phyloP scores from a whole-genome alignment of 106 monocot species.

The Agapanthus africanus region DNA sequence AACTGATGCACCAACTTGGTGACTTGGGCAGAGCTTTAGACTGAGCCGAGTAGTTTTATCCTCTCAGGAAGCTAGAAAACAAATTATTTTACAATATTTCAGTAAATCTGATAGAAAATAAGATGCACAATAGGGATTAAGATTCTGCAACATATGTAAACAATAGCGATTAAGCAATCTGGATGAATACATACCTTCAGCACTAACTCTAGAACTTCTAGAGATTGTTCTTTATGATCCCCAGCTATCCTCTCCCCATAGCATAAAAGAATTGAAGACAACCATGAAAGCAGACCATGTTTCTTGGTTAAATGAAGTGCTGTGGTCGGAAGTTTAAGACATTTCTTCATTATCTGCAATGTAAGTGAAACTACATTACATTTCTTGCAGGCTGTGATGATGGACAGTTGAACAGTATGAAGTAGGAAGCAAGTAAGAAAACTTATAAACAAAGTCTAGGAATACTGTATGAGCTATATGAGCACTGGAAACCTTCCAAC shows the following conservation, averaged over 20 bases:
- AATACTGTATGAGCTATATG: neutral
- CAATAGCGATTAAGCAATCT: no score
- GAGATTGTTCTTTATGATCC: constrained; percentile 26
- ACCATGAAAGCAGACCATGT: constrained; percentile 62
- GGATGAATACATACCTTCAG: constrained; percentile 38
- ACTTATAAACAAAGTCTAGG: neutral
- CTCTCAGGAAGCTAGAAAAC: neutral
- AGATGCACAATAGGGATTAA: neutral
- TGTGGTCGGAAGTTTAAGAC: constrained; percentile 26
- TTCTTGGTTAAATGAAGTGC: constrained; percentile 37
- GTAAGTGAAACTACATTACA: constrained; percentile 9
- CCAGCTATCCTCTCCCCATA: constrained; percentile 22
- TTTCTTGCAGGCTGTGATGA: neutral
- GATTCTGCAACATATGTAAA: neutral
- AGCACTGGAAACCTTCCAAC: neutral
- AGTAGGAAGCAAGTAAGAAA: neutral
- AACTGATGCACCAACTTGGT: no score
- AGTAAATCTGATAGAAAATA: neutral
- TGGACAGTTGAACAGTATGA: neutral
- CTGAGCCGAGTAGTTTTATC: neutral
- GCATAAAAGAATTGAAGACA: constrained; percentile 42
- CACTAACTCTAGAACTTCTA: constrained; percentile 30
- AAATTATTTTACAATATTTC: neutral
- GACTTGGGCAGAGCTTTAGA: no score
- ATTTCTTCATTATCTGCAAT: constrained; percentile 65